Evolutionary conservation across 2,329 filamentous ascomycete species (phyloP), one percentile per base, ranked within the genome.

Genomic region (Ascocoryne sarcoides): DNA sequence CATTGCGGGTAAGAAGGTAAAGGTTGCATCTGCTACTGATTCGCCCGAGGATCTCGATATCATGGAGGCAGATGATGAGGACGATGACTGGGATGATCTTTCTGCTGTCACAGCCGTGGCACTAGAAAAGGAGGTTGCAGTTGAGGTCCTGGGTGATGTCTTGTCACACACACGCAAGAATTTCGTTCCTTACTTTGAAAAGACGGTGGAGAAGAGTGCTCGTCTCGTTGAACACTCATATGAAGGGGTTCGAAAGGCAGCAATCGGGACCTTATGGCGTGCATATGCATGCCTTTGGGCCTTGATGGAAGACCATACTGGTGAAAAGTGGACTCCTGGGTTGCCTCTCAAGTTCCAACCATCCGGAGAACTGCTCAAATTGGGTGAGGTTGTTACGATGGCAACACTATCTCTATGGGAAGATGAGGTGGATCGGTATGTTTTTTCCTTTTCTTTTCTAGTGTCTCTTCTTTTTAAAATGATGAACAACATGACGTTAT

Each of bases 41-140:
- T 73, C 71, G 45, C 70, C 72, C 39, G 78, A 77, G 26, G 78
- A 77, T 28, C 71, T 74, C 38, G 75, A 77, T 37, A 67, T 70
- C 32, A 68, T 76, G 43, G 72, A 77, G 23, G 75, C 81, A 46
- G 82, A 83, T 47, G 72, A 82, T 10, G 76, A 88, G 33, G 84
- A 90, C 32, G 85, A 87, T 43, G 85, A 88, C 46, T 88, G 85
- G 75, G 83, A 88, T 54, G 84, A 88, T 54, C 71, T 93, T 35
- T 81, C 79, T 43, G 86, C 86, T 37, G 84, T 93, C 47, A 93
- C 87, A 18, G 87, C 88, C 39, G 77, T 95, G 40, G 87, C 90
- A 17, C 76, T 95, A 55, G 92, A 96, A 72, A 95, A 96, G 67
- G 92, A 98, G 65, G 93, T 96, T 54, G 90, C 92, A 28, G 79